Evolutionary conservation across 768 basidiomycete genomes (phyloP), one percentile per base, ranked within the genome.

Genomic region (Auriculariales sp.): DNA sequence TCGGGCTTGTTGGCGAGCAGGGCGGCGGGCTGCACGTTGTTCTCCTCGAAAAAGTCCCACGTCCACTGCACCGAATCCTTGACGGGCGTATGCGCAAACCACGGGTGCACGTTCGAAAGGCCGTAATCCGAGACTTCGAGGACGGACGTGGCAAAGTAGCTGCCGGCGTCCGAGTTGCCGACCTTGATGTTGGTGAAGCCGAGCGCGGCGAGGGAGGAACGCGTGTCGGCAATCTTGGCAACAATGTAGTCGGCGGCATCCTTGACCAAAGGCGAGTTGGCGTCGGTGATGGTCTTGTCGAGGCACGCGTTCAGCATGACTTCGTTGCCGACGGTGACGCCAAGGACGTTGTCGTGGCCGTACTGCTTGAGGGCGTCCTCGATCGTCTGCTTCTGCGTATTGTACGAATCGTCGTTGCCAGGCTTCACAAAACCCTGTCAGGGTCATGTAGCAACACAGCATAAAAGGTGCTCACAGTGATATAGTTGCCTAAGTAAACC

Each of bases 81-180:
- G 33, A 67, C 58, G 0, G 46, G 31, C 9, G 65, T 55, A 2
- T 56, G 56, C 14, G 64, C 68, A 52, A 66, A 68, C 61, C 54
- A 67, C 2, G 91, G 81, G 59, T 94, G 91, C 4, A 91, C 88
- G 54, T 95, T 94, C 5, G 88, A 75, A 82, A 92, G 75, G 47
- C 83, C 85, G 56, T 80, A 89, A 58, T 87, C 81, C 34, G 81
- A 71, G 12, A 66, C 69, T 35, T 61, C 59, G 3, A 90, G 67
- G 17, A 94, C 76, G 54, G 73, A 53, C 2, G 66, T 79, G 59
- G 84, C 89, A 68, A 92, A 86, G 66, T 79, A 85, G 50, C 77
- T 77, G 17, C 91, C 92, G 10, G 92, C 91, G 58, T 95, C 92
- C 11, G 87, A 72, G 12, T 73, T 85, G 28, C 90, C 89, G n/a